Base-by-base conservation (phyloP, 2,329 filamentous ascomycete genomes). In the Diaporthe australafricana region DNA sequence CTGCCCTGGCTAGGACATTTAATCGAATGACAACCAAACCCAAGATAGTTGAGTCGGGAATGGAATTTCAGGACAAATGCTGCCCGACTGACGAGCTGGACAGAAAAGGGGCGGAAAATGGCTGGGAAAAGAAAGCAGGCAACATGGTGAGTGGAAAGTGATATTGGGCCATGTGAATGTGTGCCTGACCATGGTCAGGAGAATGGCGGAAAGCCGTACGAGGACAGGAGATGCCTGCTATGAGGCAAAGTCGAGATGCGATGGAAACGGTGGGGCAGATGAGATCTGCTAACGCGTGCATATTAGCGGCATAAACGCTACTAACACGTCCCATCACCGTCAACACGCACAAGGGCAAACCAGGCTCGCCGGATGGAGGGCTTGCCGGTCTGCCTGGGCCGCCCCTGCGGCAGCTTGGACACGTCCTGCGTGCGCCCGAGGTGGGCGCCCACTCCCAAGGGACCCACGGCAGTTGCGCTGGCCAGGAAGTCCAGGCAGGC, bases 151-250 rank as follows among this genome's bases (percentile, higher is more conserved):
- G 27, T 35, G 60, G 11, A 20, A 25, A 50, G 60, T 65, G 45
- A 65, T 65, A 38, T 65, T 65, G 60, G 42, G 60, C 60, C 60
- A 63, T 48, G 60, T 48, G 60, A 38, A 63, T 63, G 60, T 63
- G 27, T 38, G 60, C 60, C 60, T 65, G 60, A 65, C 60, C 42
- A 35, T 25, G 42, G 56, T 25, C 42, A 48, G 42, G 60, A 63
- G 27, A 48, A 35, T 35, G 27, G 32, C 12, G 35, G 60, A 48
- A 35, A 9, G 57, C 60, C n/a, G 30, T n/a, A 65, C 30, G 60
- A 65, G 60, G 45, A 50, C 60, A 65, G 60, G 60, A 65, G 45
- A 65, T 65, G 60, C 60, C 60, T 65, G 60, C 45, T 27, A 50
- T 30, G 45, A 48, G 42, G 6, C 12, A 6, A 32, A 25, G 25